Conservation (phyloP, 768 basidiomycete genomes). For the Phylloporus sp. region DNA sequence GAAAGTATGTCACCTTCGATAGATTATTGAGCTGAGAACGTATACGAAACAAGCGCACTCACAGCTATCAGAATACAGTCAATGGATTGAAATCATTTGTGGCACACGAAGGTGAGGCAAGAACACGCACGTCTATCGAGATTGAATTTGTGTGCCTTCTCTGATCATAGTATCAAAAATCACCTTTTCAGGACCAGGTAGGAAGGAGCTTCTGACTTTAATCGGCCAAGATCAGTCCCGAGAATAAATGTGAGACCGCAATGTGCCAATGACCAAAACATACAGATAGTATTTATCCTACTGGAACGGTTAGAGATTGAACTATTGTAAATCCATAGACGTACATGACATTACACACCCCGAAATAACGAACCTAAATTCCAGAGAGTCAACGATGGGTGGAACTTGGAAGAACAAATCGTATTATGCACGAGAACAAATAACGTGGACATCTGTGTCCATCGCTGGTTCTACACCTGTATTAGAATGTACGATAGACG, state of each 20-base stretch:
- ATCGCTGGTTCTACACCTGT: not conserved
- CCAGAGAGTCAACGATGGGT: not conserved
- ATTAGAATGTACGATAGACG: not conserved
- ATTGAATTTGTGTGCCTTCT: not conserved
- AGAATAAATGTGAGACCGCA: not conserved
- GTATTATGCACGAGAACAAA: not conserved
- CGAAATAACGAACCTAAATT: not conserved
- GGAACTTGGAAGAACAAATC: not conserved
- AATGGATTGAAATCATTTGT: not conserved
- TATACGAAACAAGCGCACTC: not conserved
- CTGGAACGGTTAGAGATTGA: not conserved
- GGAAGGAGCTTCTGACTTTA: not conserved
- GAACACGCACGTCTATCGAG: not conserved
- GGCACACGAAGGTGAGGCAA: not conserved
- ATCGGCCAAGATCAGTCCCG: not conserved
- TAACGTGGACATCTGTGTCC: not conserved
- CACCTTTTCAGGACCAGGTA: not conserved
- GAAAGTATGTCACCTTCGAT: not conserved
- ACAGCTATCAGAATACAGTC: not conserved
- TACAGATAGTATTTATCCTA: not conserved
- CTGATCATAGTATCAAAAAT: not conserved
- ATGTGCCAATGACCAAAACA: not conserved
- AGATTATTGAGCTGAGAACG: not conserved
- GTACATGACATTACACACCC: not conserved
- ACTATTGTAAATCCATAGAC: not conserved